Evolutionary conservation across 768 basidiomycete species (phyloP).

Genomic region (Collybiopsis confluens): DNA sequence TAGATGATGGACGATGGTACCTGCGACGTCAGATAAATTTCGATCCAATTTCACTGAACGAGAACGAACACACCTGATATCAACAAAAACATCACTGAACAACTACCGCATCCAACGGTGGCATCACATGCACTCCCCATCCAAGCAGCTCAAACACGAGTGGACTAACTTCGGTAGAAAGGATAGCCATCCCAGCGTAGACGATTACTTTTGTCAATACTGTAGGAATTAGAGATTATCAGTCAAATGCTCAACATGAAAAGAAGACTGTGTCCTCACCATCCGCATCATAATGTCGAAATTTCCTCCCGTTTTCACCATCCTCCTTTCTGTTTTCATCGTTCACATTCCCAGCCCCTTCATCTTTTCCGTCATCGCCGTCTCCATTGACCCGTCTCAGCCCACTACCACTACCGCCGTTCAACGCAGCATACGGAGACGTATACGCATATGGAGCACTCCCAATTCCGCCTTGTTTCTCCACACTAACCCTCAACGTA

Average conservation of each 20-base stretch:
- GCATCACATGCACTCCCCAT: conserved; percentile 53
- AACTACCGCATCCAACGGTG: conserved; percentile 1
- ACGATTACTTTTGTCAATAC: conserved; percentile 89
- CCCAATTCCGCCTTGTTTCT: conserved; percentile 16
- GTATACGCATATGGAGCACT: conserved; percentile 10
- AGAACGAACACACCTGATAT: too few relatives aligned
- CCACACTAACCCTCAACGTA: conserved; percentile 23
- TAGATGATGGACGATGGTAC: too few relatives aligned
- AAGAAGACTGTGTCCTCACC: conserved; percentile 55
- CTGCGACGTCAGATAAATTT: too few relatives aligned
- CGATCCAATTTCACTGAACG: too few relatives aligned
- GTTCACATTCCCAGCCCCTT: conserved; percentile 16
- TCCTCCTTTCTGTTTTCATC: conserved; percentile 25
- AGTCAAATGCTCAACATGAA: too few relatives aligned
- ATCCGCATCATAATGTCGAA: conserved; percentile 81
- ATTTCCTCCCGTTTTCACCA: conserved; percentile 21
- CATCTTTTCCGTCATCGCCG: conserved; percentile 8
- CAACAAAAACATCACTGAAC: too few relatives aligned
- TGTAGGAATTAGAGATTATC: conserved; percentile 21
- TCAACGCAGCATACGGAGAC: too few relatives aligned
- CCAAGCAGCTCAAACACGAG: conserved; percentile 64
- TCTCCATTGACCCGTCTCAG: conserved; percentile 19
- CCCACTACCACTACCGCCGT: conserved; percentile 17
- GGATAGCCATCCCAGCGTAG: conserved; percentile 78
- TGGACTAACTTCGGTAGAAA: conserved; percentile 61